phyloP scores from a whole-genome alignment of 192 early-diverging fungal genomes.

The Coemansia sp. region DNA sequence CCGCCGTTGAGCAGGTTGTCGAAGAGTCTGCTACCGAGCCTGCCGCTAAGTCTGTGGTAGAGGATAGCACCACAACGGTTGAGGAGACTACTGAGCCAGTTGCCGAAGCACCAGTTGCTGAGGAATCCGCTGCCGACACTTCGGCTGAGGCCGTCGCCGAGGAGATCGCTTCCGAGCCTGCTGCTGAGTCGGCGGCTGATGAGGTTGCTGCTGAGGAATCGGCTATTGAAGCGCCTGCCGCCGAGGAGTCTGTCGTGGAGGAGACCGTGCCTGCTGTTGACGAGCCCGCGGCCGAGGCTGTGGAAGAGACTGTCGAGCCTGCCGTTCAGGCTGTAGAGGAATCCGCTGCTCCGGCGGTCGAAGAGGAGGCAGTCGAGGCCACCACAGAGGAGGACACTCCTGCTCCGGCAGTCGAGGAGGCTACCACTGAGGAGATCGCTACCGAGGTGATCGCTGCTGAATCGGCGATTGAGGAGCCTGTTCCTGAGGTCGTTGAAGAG shows the following conservation, averaged over 20 bases:
- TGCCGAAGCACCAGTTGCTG: neutral
- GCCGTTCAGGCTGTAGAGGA: neutral
- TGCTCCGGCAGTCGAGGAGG: neutral
- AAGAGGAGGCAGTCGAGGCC: neutral
- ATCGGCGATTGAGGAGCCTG: neutral
- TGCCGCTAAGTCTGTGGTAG: neutral
- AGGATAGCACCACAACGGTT: no score
- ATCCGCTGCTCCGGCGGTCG: neutral
- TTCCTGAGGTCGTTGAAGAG: neutral
- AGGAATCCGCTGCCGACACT: neutral
- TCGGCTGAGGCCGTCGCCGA: neutral
- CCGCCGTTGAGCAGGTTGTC: neutral
- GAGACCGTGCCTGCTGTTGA: neutral
- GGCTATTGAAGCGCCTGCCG: neutral
- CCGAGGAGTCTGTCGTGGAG: neutral
- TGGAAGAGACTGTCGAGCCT: neutral
- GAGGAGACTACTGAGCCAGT: neutral
- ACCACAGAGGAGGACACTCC: neutral
- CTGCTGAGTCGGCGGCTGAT: slow-evolving; percentile 1
- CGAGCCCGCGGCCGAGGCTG: neutral
- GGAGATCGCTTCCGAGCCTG: neutral
- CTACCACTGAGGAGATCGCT: neutral
- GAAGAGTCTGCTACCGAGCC: neutral
- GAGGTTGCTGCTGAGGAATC: neutral
- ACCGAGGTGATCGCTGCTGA: neutral